These are phyloP conservation scores for Guyanaporus albipodus DNA, from an alignment of 768 basidiomycete species.

Conservation along the genomic window DNA sequence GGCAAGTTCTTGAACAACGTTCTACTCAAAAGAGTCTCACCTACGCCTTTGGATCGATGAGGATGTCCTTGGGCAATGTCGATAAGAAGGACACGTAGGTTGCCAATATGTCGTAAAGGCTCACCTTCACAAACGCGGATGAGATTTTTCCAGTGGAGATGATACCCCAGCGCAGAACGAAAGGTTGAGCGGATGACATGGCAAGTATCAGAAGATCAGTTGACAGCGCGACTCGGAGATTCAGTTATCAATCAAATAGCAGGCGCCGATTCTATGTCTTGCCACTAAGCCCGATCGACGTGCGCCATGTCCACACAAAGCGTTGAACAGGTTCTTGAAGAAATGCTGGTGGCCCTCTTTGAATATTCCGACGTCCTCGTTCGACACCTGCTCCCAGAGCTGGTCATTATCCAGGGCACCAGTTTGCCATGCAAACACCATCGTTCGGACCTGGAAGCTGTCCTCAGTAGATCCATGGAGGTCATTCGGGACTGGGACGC, in stretches of 20 bases:
- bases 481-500: constrained; percentile 52
- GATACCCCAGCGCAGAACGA: constrained; percentile 75
- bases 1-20: neutral
- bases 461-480: constrained; percentile 53
- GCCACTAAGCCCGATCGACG: neutral
- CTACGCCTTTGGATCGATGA: constrained; percentile 72
- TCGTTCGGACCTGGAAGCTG: constrained; percentile 42
- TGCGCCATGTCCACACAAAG: constrained; percentile 5
- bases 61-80: constrained; percentile 52
- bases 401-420: constrained; percentile 33
- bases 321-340: constrained; percentile 24
- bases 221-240: no score
- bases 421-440: constrained; percentile 16
- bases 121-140: constrained; percentile 60
- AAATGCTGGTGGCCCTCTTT: constrained; percentile 46
- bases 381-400: constrained; percentile 49
- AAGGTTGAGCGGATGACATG: constrained; percentile 31
- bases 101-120: neutral
- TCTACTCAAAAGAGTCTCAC: constrained; percentile 21
- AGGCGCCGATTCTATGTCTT: no score
- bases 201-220: constrained; percentile 8
- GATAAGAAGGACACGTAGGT: neutral
- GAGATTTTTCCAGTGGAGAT: constrained; percentile 81
- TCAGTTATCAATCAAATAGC: no score
- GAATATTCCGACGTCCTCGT: constrained; percentile 63